These are phyloP conservation scores for Rutidosis leptorrhynchoides DNA, from an alignment of 129 eudicot genomes.

Conservation along the genomic window DNA sequence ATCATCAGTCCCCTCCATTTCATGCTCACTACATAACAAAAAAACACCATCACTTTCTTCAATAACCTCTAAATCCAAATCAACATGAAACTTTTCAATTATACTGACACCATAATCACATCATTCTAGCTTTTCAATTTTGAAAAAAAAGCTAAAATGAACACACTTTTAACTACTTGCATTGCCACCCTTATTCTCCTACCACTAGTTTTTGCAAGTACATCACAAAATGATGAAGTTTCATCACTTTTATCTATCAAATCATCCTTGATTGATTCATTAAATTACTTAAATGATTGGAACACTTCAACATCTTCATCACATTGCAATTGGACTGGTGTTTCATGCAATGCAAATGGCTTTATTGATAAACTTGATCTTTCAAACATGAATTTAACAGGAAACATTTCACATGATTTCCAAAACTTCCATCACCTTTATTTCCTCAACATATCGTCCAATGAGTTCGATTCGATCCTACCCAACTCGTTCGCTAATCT, in stretches of 20 bases:
- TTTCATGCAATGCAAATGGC: constrained; percentile 55
- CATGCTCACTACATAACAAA: constrained; percentile 1
- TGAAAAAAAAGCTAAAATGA: constrained; percentile 20
- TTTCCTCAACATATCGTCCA: constrained; percentile 53
- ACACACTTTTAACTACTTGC: constrained; percentile 16
- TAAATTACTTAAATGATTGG: constrained; percentile 55
- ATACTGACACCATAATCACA: constrained; percentile 10
- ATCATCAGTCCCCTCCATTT: constrained; percentile 36
- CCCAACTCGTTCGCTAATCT: constrained; percentile 55
- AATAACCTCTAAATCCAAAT: constrained; percentile 22
- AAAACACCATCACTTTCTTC: constrained; percentile 24
- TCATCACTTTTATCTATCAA: constrained; percentile 54
- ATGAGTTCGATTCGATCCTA: constrained; percentile 44
- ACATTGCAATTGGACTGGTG: constrained; percentile 70
- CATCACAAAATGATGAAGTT: constrained; percentile 34
- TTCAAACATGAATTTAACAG: constrained; percentile 80
- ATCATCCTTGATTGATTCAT: constrained; percentile 54
- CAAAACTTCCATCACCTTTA: constrained; percentile 42
- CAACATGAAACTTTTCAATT: constrained; percentile 14
- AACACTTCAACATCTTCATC: constrained; percentile 14
- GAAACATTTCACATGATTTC: constrained; percentile 47
- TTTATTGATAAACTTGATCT: constrained; percentile 53
- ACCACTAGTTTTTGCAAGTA: constrained; percentile 26
- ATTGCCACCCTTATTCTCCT: constrained; percentile 25
- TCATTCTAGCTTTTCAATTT: constrained; percentile 15